Evolutionary conservation across 306 rosid species (phyloP).

Genomic region (Carpinus viminea): DNA sequence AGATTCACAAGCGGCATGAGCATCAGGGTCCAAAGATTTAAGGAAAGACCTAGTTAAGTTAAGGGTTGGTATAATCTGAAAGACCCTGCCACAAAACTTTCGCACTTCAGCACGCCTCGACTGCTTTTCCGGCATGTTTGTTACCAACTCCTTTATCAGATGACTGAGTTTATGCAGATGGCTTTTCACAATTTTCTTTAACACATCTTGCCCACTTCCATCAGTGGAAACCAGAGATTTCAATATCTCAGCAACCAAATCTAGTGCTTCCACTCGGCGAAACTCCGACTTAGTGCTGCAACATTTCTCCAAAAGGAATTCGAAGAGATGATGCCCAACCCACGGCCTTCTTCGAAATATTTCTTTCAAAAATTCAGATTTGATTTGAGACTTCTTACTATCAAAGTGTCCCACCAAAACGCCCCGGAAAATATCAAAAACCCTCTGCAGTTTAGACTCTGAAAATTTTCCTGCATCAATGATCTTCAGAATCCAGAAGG

Average conservation of each 20-base stretch:
- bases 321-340: slow-evolving; percentile 69
- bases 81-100: slow-evolving; percentile 59
- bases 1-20: slow-evolving; percentile 53
- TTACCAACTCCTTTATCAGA: slow-evolving; percentile 62
- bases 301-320: slow-evolving; percentile 69
- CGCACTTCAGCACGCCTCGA: slow-evolving; percentile 62
- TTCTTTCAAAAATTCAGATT: slow-evolving; percentile 75
- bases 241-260: slow-evolving; percentile 61
- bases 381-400: slow-evolving; percentile 76
- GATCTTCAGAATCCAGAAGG: slow-evolving; percentile 84
- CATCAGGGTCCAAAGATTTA: slow-evolving; percentile 49
- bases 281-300: slow-evolving; percentile 68
- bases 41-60: slow-evolving; percentile 49
- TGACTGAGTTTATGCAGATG: slow-evolving; percentile 50
- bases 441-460: slow-evolving; percentile 49
- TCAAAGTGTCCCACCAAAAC: slow-evolving; percentile 60
- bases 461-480: slow-evolving; percentile 65
- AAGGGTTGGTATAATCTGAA: slow-evolving; percentile 50
- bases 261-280: slow-evolving; percentile 78
- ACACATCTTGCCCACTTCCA: slow-evolving; percentile 40
- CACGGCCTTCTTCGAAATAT: slow-evolving; percentile 72
- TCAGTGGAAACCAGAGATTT: slow-evolving; percentile 46
- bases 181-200: slow-evolving; percentile 46
- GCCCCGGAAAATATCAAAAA: slow-evolving; percentile 54
- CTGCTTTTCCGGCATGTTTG: slow-evolving; percentile 64